Percentiles rank a stretch among this genome's conserved stretches.
Evolutionary conservation across 1,139 yeast species (phyloP).

Genomic region (Yarrowia galli): DNA sequence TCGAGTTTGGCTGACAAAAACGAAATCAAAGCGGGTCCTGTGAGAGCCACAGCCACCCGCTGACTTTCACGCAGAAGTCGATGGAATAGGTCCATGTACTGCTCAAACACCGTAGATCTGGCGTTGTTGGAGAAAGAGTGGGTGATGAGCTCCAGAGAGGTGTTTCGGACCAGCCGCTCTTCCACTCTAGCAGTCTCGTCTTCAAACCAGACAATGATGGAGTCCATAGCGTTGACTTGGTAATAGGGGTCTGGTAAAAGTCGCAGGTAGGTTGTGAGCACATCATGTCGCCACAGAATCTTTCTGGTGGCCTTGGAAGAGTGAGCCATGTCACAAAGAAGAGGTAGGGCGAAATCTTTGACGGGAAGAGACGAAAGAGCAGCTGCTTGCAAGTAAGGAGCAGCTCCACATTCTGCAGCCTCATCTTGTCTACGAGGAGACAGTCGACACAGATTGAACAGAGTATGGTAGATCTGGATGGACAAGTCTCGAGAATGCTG

Average conservation of each 20-base stretch:
- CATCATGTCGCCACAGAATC: constrained; percentile 53
- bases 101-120: constrained; percentile 39
- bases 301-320: constrained; percentile 56
- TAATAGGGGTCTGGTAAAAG: constrained; percentile 68
- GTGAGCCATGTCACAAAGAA: constrained; percentile 68
- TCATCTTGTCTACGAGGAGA: constrained; percentile 62
- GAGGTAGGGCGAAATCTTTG: constrained; percentile 67
- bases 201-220: constrained; percentile 55
- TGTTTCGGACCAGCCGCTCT: constrained; percentile 40
- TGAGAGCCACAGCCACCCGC: constrained; percentile 40
- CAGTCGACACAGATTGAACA: constrained; percentile 63
- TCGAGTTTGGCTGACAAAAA: constrained; percentile 30
- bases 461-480: constrained; percentile 50
- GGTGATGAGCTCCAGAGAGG: constrained; percentile 40
- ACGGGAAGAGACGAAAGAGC: constrained; percentile 59
- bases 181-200: constrained; percentile 49
- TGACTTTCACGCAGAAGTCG: constrained; percentile 41
- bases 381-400: constrained; percentile 60
- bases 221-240: constrained; percentile 73
- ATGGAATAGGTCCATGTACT: constrained; percentile 41
- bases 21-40: constrained; percentile 26
- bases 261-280: constrained; percentile 58
- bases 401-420: constrained; percentile 61
- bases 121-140: constrained; percentile 40
- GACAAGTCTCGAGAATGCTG: constrained; percentile 43